These are phyloP conservation scores for Suillus variegatus DNA, from an alignment of 768 basidiomycete species.

Conservation along the genomic window DNA sequence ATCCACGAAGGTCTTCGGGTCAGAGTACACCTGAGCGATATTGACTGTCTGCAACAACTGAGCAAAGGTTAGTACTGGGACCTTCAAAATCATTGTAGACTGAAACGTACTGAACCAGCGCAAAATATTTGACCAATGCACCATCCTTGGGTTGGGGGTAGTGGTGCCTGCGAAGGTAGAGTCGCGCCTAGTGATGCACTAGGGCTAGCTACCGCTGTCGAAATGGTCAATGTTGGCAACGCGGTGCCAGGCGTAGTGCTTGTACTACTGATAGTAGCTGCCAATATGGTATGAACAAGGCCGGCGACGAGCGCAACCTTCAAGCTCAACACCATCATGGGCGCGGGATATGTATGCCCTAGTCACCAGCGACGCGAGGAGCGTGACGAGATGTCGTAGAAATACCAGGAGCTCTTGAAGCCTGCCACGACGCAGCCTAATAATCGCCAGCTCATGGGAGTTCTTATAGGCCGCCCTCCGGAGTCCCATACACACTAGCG, in stretches of 20 bases:
- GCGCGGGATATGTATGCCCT: not conserved
- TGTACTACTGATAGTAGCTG: conserved; percentile 16
- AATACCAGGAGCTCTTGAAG: not conserved
- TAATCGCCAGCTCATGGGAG: not conserved
- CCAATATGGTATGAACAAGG: conserved; percentile 16
- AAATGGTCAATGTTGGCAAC: conserved; percentile 42
- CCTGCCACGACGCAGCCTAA: not conserved
- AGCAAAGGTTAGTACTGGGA: not conserved
- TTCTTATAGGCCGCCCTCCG: not conserved
- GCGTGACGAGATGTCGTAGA: not conserved
- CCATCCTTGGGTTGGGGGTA: conserved; percentile 76
- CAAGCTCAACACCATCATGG: conserved; percentile 31
- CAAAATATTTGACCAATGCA: conserved; percentile 81
- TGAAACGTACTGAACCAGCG: conserved; percentile 60
- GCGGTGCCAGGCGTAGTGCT: conserved; percentile 17
- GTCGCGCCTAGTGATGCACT: conserved; percentile 50
- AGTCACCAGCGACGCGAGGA: not conserved
- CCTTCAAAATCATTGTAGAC: not conserved
- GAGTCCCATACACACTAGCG: not conserved
- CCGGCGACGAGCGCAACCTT: conserved; percentile 17
- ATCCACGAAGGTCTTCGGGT: conserved; percentile 90
- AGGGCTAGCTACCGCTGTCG: conserved; percentile 67
- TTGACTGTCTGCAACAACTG: conserved; percentile 87
- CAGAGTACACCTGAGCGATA: conserved; percentile 69
- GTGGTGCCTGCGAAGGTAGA: conserved; percentile 64